Conservation (phyloP, 108 stramenopile species). For the Nitzschia palea region DNA sequence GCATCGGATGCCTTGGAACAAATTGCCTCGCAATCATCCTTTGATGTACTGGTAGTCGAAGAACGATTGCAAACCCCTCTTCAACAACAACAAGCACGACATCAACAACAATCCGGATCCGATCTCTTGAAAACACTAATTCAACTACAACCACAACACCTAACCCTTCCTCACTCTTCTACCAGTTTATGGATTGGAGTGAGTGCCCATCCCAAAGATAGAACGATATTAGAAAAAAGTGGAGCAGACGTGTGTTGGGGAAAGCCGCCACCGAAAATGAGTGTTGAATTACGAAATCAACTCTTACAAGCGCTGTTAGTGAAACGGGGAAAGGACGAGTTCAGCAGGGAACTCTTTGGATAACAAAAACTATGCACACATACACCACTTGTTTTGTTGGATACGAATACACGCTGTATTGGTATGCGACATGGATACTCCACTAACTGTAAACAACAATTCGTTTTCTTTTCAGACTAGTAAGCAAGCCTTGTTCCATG, state of each 20-base stretch:
- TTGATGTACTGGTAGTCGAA: conserved; percentile 69
- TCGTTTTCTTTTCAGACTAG: too few species aligned
- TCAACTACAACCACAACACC: neutral
- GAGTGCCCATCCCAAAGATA: conserved; percentile 50
- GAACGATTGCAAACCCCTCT: conserved; percentile 49
- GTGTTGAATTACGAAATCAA: conserved; percentile 39
- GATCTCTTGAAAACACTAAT: neutral
- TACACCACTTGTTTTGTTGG: too few species aligned
- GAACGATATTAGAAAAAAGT: conserved; percentile 33
- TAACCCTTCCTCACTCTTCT: neutral
- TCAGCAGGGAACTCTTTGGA: conserved; percentile 12
- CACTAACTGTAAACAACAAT: too few species aligned
- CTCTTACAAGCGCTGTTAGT: conserved; percentile 42
- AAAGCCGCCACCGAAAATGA: conserved; percentile 73
- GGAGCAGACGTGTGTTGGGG: conserved; percentile 62
- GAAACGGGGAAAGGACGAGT: conserved; percentile 27
- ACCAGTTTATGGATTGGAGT: conserved; percentile 58
- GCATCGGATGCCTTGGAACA: conserved; percentile 50
- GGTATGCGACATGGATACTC: too few species aligned
- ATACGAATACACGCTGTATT: conserved; percentile 10
- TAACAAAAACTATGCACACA: neutral
- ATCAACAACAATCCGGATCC: conserved; percentile 5
- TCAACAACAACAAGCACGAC: conserved; percentile 11
- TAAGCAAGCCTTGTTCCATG: too few species aligned
- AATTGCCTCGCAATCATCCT: conserved; percentile 21